Evolutionary conservation across 148 eudicot species (phyloP), one percentile per base, ranked within the genome.

Genomic region (Silene conica): DNA sequence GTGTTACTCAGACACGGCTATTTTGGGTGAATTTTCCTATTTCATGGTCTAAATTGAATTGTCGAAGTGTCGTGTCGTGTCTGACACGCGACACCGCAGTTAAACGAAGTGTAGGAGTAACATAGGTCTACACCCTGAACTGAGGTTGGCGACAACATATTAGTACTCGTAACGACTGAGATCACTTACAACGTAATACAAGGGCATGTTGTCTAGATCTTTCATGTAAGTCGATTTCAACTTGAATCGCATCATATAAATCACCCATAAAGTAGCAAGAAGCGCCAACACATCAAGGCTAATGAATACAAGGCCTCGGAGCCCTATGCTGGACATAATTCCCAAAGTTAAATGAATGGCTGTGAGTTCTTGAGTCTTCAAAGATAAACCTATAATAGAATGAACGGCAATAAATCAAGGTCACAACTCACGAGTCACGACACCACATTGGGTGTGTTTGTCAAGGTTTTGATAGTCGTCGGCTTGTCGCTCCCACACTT

Each of bases 171-270:
- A 34, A 3, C 41, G n/a, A 13, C 19, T 25, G 19, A 8, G 62
- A 63, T 63, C 28, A 14, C 18, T 77, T 84, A 92, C 97, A 87
- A 88, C 61, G 80, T 87, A 86, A 73, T 83, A 84, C 20, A 79
- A 60, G 34, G 91, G 83, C 76, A 88, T 58, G 60, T 72, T 87
- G 80, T 92, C 97, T 8, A 87, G 77, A 60, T 90, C 88, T n/a
- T 76, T 73, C 62, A 76, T 74, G 78, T 92, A 90, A 41, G 89
- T 83, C 43, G 86, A 74, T 57, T 86, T 87, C 60, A 92, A 76
- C 82, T 90, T 88, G 83, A 84, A 84, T 59, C 90, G 86, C 14
- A 92, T 92, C 97, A 90, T 92, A 80, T 90, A 92, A 20, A 92
- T 78, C 28, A 92, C 96, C 97, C 97, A 92, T 21, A 85, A n/a